Base-by-base conservation (phyloP, 345 rosid genomes). In the Excoecaria agallocha region DNA sequence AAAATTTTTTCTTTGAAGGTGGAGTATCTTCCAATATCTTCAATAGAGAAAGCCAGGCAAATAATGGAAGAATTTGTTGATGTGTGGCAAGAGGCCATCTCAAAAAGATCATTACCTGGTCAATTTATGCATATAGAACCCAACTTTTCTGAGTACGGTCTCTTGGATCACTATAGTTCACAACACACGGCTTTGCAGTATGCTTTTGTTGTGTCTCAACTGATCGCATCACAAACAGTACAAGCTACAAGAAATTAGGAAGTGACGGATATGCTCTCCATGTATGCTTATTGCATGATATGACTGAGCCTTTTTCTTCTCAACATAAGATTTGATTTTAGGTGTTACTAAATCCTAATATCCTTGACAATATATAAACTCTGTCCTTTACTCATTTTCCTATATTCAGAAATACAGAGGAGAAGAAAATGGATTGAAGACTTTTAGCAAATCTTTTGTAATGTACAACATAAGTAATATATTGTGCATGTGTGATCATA, bases 161-260 rank as follows among this genome's bases (percentile, higher is more conserved):
- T 95, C 58, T 43, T 67, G 49, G 97, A 95, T 67, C 85, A 30
- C 25, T 95, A 87, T 78, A 84, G 84, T 65, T 81, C 99, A 3
- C 96, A 95, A 51, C 97, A 93, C 84, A 90, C 98, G 0, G 93
- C 94, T 59, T 89, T 91, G 70, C 94, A 88, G 61, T 95, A 91
- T 37, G 92, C 99, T 52, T 64, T 77, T 7, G 89, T 88, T 22
- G 86, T 90, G 94, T 96, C 96, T 73, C 92, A 90, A 50, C 77
- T 91, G 81, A 88, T 94, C 55, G 91, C 97, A n/a, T 79, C 97
- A 37, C 97, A 92, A 69, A 67, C 90, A 55, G 85, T 62, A 49
- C 88, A 89, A 68, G 70, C 84, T 10, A 76, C n/a, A 50, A 87
- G 95, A 77, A 88, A 88, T 76, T 86, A 82, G 79, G 70, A 54